Percentiles rank a stretch among this genome's conserved stretches.
These are phyloP conservation scores for Moricandia arvensis DNA, from an alignment of 345 rosid genomes.

Conservation along the genomic window DNA sequence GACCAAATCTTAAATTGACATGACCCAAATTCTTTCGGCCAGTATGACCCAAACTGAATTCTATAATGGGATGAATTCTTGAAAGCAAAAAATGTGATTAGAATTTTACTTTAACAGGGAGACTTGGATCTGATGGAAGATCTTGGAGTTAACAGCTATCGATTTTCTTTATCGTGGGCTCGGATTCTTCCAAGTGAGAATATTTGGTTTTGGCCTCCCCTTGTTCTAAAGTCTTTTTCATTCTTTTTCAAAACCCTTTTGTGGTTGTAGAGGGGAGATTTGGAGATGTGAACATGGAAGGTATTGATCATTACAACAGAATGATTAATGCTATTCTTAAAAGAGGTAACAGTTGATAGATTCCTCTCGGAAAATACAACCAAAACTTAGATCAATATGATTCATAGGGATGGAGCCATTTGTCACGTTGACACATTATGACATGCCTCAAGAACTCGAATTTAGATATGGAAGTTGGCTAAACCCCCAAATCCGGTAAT, in stretches of 20 bases:
- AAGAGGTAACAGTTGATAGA: constrained; percentile 38
- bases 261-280: constrained; percentile 58
- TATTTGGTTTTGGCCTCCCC: neutral
- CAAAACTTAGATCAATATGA: neutral
- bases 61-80: neutral
- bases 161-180: constrained; percentile 82
- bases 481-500: constrained; percentile 51
- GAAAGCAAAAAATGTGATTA: neutral
- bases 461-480: constrained; percentile 71
- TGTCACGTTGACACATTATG: constrained; percentile 69
- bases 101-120: constrained; percentile 22
- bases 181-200: constrained; percentile 67
- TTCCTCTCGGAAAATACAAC: neutral
- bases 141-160: constrained; percentile 65
- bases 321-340: constrained; percentile 50
- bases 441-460: constrained; percentile 75
- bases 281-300: constrained; percentile 60
- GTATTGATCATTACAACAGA: constrained; percentile 55
- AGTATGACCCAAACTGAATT: neutral
- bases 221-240: neutral
- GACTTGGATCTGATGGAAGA: constrained; percentile 37
- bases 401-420: constrained; percentile 71
- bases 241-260: neutral
- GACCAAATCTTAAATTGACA: neutral
- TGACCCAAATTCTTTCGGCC: neutral